Conservation (phyloP, 257 asterid species). For the Anisodus acutangulus region DNA sequence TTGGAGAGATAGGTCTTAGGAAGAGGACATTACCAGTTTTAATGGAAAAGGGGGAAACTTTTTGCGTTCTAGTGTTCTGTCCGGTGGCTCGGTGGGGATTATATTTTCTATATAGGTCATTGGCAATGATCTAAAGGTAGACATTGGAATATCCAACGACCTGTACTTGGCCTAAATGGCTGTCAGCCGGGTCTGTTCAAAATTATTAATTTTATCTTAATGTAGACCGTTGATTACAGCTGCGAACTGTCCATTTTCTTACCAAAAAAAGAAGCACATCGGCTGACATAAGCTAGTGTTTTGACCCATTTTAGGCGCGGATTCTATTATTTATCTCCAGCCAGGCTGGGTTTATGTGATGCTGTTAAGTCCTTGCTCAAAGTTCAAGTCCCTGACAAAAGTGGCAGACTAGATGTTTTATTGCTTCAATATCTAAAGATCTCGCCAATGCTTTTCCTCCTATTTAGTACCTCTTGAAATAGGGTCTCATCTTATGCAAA, state of each 20-base stretch:
- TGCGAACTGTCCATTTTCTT: background rate
- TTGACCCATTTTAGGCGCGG: background rate
- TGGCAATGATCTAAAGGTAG: background rate
- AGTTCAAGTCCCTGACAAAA: background rate
- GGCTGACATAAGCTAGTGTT: background rate
- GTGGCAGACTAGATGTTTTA: background rate
- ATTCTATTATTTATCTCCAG: background rate
- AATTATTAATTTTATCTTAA: background rate
- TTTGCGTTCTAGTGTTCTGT: background rate
- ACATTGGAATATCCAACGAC: background rate
- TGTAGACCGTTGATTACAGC: background rate
- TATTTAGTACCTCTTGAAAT: background rate
- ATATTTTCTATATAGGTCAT: background rate
- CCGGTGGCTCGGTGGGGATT: background rate
- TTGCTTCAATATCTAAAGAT: background rate
- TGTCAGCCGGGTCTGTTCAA: background rate
- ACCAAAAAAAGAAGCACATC: background rate
- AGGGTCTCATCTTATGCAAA: background rate
- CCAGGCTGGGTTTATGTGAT: background rate
- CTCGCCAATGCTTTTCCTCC: background rate
- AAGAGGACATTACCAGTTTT: background rate
- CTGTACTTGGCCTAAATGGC: background rate
- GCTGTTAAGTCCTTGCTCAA: slow-evolving; percentile 16
- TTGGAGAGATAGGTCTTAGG: background rate
- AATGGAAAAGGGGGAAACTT: background rate